These are phyloP conservation scores for Russula ochroleuca DNA, from an alignment of 768 basidiomycete species.

Conservation along the genomic window DNA sequence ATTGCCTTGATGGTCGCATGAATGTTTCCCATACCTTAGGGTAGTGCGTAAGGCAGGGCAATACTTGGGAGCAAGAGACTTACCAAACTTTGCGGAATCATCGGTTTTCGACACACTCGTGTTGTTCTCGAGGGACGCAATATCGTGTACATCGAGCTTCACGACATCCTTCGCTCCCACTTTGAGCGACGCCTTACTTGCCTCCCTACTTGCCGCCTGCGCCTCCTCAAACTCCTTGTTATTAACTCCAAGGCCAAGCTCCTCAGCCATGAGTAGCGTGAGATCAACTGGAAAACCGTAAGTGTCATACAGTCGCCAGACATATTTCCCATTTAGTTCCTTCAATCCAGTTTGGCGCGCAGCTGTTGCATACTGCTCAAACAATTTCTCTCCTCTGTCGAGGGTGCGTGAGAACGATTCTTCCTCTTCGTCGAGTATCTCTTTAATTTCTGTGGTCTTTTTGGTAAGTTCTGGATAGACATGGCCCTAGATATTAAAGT, in stretches of 20 bases:
- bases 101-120: conserved; percentile 81
- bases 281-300: conserved; percentile 98
- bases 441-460: conserved; percentile 77
- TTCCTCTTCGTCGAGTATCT: conserved; percentile 96
- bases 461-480: conserved; percentile 92
- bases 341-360: conserved; percentile 59
- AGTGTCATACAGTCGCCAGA: conserved; percentile 97
- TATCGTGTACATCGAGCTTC: conserved; percentile 93
- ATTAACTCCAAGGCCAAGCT: conserved; percentile 78
- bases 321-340: conserved; percentile 83
- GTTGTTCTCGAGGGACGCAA: conserved; percentile 81
- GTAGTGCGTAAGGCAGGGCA: neutral
- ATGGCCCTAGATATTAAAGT: conserved; percentile 49
- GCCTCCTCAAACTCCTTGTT: conserved; percentile 87
- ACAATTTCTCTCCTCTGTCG: conserved; percentile 93
- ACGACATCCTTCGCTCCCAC: conserved; percentile 63
- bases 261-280: conserved; percentile 96
- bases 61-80: conserved; percentile 31
- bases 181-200: conserved; percentile 80
- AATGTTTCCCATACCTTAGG: conserved; percentile 72
- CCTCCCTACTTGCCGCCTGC: conserved; percentile 82
- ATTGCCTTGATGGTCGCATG: conserved; percentile 75
- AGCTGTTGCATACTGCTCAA: conserved; percentile 76
- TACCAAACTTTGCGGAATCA: conserved; percentile 88
- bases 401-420: conserved; percentile 96